Base-by-base conservation (phyloP, 768 basidiomycete genomes). In the Boletus pseudo-olivaceus region DNA sequence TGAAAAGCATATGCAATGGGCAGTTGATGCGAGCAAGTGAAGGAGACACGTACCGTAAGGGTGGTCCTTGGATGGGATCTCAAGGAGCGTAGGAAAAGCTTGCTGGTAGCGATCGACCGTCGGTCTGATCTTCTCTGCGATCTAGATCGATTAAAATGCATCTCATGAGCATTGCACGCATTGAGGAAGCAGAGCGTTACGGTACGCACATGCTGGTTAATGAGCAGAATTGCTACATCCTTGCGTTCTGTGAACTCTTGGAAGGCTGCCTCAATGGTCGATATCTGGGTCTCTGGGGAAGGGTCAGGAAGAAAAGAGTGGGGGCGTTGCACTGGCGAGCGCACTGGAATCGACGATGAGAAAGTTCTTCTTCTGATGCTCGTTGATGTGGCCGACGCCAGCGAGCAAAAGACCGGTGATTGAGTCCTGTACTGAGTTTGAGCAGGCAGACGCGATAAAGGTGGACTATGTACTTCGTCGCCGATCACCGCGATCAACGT, bases 11-110 rank as follows among this genome's bases (percentile, higher is more conserved):
- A 55, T 34, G 47, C 40, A 34, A 46, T 27, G 38, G 37, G 48
- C 42, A 50, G 35, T 46, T 40, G 44, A 32, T 43, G 43, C 10
- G 37, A 39, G 30, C 27, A 34, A 38, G 53, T 30, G 47, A 46
- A n/a, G 26, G 33, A 9, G 44, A 40, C 38, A 73, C 82, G 54
- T 50, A 96, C 96, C 95, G 64, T 98, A 98, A 34, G 96, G 96
- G 72, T 97, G 94, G 67, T 98, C 96, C 71, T 98, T 98, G 51
- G 93, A 94, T 26, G 97, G 97, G 57, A 99, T 98, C 73, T 99
- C 97, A 15, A 99, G 83, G 38, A 99, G 75, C 0, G 97, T 93
- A 20, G 97, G 97, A 76, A 99, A 99, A 0, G 96, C 85, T 71
- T 94, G 90, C 60, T 92, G 86, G 71, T 99, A 99, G 64, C 86